Conservation (phyloP, 441 rosid genomes). For the Theobroma grandiflorum region DNA sequence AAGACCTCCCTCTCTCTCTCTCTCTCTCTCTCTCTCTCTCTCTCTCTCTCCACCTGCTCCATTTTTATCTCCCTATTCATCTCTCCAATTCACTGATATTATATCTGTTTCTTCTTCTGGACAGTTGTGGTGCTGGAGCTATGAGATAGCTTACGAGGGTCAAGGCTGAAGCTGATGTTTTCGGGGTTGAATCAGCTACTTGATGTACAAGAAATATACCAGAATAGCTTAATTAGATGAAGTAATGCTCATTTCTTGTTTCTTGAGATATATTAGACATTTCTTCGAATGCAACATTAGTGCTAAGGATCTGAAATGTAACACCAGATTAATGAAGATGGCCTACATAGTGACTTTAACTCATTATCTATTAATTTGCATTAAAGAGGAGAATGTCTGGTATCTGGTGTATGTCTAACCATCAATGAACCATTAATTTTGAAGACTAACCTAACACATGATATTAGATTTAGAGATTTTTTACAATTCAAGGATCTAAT, state of each 20-base stretch:
- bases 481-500: no score
- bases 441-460: background rate
- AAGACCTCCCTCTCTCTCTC: conserved; percentile 25
- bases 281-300: background rate
- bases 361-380: background rate
- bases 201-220: background rate
- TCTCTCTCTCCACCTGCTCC: background rate
- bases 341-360: background rate
- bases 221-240: background rate
- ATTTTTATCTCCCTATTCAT: background rate
- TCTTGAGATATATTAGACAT: background rate
- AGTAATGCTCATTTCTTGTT: background rate
- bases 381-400: background rate
- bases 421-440: no score
- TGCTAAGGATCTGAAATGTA: conserved; percentile 17
- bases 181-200: background rate
- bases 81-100: background rate
- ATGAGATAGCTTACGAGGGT: background rate
- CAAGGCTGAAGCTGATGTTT: conserved; percentile 12
- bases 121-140: conserved; percentile 30
- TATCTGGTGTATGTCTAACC: background rate
- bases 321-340: background rate
- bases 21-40: background rate
- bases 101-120: background rate
- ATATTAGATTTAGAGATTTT: no score